These are phyloP conservation scores for Xerocomus brunneocitrinus DNA, from an alignment of 768 basidiomycete species.

Conservation along the genomic window DNA sequence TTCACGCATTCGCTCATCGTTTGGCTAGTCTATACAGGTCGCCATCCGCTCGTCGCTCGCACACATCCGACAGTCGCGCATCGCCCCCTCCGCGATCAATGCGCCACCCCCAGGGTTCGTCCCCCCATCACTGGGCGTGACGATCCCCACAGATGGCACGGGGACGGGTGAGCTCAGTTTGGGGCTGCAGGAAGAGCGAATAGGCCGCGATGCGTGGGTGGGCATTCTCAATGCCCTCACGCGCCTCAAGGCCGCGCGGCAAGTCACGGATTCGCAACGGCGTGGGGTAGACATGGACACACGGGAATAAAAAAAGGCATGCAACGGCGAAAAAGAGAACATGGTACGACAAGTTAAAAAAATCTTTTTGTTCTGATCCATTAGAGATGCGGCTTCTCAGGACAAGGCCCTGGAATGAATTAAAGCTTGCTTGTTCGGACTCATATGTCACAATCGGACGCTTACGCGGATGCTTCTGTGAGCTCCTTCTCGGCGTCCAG, in stretches of 20 bases:
- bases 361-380: not conserved
- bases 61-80: constrained; percentile 75
- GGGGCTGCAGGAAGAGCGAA: constrained; percentile 73
- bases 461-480: constrained; percentile 46
- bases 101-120: constrained; percentile 70
- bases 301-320: constrained; percentile 14
- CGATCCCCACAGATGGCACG: constrained; percentile 45
- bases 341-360: constrained; percentile 9
- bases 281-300: constrained; percentile 15
- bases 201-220: constrained; percentile 75
- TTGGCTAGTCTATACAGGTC: constrained; percentile 58
- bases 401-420: constrained; percentile 20
- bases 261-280: constrained; percentile 13
- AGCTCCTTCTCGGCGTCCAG: constrained; percentile 56
- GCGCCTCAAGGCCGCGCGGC: constrained; percentile 50
- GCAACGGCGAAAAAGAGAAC: constrained; percentile 1
- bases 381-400: constrained; percentile 23
- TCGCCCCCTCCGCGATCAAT: constrained; percentile 84
- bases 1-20: too few relatives aligned
- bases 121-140: constrained; percentile 75
- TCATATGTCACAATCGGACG: constrained; percentile 2
- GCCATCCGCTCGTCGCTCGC: constrained; percentile 75
- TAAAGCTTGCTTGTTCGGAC: constrained; percentile 2
- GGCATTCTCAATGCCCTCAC: constrained; percentile 65
- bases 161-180: constrained; percentile 37